A percentile compares a stretch with the other conserved stretches of the same genome.
These are phyloP conservation scores for Trypanosoma boissoni DNA, from an alignment of 208 protist species.

Conservation along the genomic window DNA sequence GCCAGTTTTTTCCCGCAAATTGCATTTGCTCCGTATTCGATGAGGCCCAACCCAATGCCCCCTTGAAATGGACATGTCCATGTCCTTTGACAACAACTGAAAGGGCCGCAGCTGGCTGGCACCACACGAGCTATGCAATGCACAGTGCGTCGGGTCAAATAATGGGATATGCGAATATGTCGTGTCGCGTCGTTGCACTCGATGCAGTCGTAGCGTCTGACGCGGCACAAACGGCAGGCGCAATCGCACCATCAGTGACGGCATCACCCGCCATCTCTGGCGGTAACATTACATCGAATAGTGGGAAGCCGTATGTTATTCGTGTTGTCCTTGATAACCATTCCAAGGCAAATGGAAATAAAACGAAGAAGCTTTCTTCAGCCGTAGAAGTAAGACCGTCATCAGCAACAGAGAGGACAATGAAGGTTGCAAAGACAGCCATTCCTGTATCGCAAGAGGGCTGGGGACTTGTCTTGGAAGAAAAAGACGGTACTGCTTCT, in stretches of 20 bases:
- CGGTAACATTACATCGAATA: slow-evolving; percentile 4
- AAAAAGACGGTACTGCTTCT: background rate
- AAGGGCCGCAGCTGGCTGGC: slow-evolving; percentile 5
- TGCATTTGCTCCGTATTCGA: slow-evolving; percentile 50
- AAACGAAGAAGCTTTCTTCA: no score
- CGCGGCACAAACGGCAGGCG: background rate
- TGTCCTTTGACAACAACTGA: slow-evolving; percentile 24
- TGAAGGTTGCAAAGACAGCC: no score
- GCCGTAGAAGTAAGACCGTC: no score
- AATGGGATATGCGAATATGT: slow-evolving; percentile 81
- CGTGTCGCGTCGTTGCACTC: slow-evolving; percentile 48
- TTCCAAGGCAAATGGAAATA: background rate
- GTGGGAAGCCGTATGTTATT: slow-evolving; percentile 80
- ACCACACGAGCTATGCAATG: slow-evolving; percentile 54
- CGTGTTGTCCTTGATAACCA: slow-evolving; percentile 69
- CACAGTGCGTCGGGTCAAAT: slow-evolving; percentile 31
- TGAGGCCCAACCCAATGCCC: slow-evolving; percentile 9
- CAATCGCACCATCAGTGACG: background rate
- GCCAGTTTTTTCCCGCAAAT: slow-evolving; percentile 37
- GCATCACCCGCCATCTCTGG: background rate
- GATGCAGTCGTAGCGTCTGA: background rate
- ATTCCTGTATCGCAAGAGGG: no score
- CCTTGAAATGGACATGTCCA: slow-evolving; percentile 31
- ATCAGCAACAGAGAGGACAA: no score
- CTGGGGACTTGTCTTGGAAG: background rate